phyloP scores from a whole-genome alignment of 1,284 basidiomycete genomes.

The Dichomitus squalens region DNA sequence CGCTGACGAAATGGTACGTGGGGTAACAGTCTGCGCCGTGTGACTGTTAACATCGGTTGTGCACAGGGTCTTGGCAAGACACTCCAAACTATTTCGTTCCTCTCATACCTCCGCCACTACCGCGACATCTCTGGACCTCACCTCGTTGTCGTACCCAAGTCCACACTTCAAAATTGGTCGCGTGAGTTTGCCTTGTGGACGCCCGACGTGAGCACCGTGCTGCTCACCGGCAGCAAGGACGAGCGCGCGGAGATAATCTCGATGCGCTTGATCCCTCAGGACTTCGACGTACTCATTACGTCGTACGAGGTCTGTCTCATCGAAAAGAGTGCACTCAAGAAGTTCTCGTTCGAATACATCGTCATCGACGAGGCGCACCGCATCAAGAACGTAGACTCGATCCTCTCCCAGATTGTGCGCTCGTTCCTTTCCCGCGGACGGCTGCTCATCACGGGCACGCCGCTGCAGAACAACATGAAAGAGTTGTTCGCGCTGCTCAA shows the following conservation, averaged over 20 bases:
- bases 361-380: conserved; percentile 99
- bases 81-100: conserved; percentile 96
- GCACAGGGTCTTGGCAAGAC: conserved; percentile 95
- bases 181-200: conserved; percentile 95
- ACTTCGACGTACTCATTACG: conserved; percentile 96
- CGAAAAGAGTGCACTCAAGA: conserved; percentile 90
- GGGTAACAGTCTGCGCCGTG: background rate
- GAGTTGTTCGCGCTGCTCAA: conserved; percentile 96
- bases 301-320: conserved; percentile 98
- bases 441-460: conserved; percentile 95
- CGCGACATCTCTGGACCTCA: conserved; percentile 81
- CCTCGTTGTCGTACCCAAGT: conserved; percentile 96
- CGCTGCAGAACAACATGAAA: conserved; percentile 96
- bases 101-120: conserved; percentile 92
- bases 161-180: conserved; percentile 96
- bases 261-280: conserved; percentile 78
- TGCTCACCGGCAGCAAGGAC: conserved; percentile 88
- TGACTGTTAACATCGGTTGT: conserved; percentile 3
- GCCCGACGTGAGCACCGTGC: conserved; percentile 83
- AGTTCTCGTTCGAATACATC: conserved; percentile 98
- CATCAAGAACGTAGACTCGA: conserved; percentile 99
- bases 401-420: conserved; percentile 94
- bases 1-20: conserved; percentile 88
- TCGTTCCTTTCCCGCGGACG: conserved; percentile 89
- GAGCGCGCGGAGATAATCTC: conserved; percentile 86